Percentiles rank a stretch among this genome's conserved stretches.
phyloP scores from a whole-genome alignment of 2,329 filamentous ascomycete species.

The Colletotrichum gigasporum region DNA sequence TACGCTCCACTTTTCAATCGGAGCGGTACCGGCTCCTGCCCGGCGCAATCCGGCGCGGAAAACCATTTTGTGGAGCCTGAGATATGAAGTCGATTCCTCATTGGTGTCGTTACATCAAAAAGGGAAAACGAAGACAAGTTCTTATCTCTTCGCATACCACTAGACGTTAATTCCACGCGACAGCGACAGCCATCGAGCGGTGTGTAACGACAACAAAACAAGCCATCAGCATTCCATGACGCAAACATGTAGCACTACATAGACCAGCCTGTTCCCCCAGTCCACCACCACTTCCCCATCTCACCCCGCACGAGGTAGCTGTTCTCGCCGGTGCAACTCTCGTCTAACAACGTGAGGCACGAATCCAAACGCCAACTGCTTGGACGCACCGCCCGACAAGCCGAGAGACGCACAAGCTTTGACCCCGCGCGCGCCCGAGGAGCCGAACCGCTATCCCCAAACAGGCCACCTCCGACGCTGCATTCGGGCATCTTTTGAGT shows the following conservation, averaged over 20 bases:
- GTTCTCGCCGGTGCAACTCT: too few species aligned
- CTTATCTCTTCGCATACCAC: too few species aligned
- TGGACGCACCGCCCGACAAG: slow-evolving; percentile 1
- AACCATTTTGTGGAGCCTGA: too few species aligned
- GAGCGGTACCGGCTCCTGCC: too few species aligned
- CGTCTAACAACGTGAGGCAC: neutral
- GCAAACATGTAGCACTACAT: neutral
- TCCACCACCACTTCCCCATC: neutral
- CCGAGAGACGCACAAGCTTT: neutral
- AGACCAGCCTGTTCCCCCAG: neutral
- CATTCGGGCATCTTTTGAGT: neutral
- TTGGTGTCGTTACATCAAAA: too few species aligned
- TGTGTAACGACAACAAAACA: neutral
- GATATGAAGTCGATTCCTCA: too few species aligned
- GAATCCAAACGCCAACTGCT: neutral
- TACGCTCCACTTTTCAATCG: too few species aligned
- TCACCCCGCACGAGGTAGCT: neutral
- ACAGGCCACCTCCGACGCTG: slow-evolving; percentile 6
- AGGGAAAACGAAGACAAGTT: neutral
- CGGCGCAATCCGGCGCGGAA: too few species aligned
- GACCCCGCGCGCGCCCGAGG: neutral
- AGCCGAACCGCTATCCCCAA: neutral
- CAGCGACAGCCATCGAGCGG: too few species aligned
- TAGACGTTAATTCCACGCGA: too few species aligned
- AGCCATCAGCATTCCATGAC: slow-evolving; percentile 1